Evolutionary conservation across 176 grass and related monocot genomes (phyloP), one percentile per base, ranked within the genome.

Genomic region (Musa troglodytarum): DNA sequence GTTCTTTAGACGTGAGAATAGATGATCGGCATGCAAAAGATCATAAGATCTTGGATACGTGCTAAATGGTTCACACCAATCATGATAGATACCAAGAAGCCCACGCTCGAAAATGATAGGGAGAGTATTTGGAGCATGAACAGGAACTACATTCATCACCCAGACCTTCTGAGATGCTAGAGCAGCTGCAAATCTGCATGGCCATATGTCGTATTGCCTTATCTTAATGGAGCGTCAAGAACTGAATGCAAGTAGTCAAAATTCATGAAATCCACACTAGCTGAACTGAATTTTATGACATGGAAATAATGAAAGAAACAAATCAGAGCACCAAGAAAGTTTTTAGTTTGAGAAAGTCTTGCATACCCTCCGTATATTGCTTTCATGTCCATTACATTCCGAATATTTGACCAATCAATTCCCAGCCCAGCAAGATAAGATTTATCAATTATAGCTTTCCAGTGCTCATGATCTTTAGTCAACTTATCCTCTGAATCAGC

Each of bases 51-150:
- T 93, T 78, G 95, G 95, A 68, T 93, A 91, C 20, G 90, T 93
- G 82, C 78, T 89, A 54, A 98, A 93, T 66, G 95, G 95, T 83
- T 98, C 90, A 73, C 95, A 98, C 95, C 95, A 98, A 72, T 98
- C 90, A 54, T 98, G 94, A 52, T 93, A 91, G 11, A 87, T 86
- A 83, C 94, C 94, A 26, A 98, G 34, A 67, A 98, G 80, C 20
- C 94, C 94, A 2, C 88, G 83, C 82, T 93, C 94, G 57, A 65
- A 98, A 79, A 98, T 98, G 25, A 98, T 87, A 2, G 90, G 90
- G 71, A 98, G 76, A 69, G 90, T 91, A 80, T 98, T 88, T 74
- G 86, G 78, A 78, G 90, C 86, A 82, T 91, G 88, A 15, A 82
- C 88, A 64, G 86, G 90, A 72, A 98, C 90, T 50, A 93, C 88